Percentiles rank a stretch among this genome's conserved stretches.
Conservation (phyloP, 2,329 filamentous ascomycete species). For the Epichloe uncinata region DNA sequence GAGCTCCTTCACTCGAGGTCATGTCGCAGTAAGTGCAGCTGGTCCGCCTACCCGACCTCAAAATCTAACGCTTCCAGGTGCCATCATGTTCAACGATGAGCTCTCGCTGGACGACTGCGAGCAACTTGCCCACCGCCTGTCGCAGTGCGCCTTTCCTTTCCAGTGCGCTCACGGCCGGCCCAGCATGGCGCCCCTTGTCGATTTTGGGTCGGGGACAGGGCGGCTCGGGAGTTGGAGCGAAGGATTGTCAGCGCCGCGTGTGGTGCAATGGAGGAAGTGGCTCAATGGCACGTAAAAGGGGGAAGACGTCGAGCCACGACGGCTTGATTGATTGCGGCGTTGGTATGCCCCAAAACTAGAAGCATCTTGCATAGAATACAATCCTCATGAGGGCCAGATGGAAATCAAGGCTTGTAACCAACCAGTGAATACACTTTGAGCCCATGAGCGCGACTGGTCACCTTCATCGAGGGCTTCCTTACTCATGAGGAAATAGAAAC, state of each 20-base stretch:
- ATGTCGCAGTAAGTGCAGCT: constrained; percentile 45
- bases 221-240: constrained; percentile 16
- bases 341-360: not conserved
- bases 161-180: constrained; percentile 71
- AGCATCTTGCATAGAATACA: not conserved
- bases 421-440: no score
- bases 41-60: not conserved
- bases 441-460: no score
- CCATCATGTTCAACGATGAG: constrained; percentile 76
- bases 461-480: no score
- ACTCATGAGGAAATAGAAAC: no score
- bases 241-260: not conserved
- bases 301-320: not conserved
- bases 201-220: constrained; percentile 25
- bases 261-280: constrained; percentile 13
- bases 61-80: constrained; percentile 25
- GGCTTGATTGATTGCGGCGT: not conserved
- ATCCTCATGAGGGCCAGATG: no score
- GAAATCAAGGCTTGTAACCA: no score
- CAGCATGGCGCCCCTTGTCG: constrained; percentile 49
- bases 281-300: not conserved
- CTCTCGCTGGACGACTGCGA: constrained; percentile 45
- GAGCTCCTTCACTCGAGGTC: constrained; percentile 65
- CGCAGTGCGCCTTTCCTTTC: constrained; percentile 58
- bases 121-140: constrained; percentile 42